Conservation (phyloP, 1,284 basidiomycete genomes). For the Ceratobasidium sp. region DNA sequence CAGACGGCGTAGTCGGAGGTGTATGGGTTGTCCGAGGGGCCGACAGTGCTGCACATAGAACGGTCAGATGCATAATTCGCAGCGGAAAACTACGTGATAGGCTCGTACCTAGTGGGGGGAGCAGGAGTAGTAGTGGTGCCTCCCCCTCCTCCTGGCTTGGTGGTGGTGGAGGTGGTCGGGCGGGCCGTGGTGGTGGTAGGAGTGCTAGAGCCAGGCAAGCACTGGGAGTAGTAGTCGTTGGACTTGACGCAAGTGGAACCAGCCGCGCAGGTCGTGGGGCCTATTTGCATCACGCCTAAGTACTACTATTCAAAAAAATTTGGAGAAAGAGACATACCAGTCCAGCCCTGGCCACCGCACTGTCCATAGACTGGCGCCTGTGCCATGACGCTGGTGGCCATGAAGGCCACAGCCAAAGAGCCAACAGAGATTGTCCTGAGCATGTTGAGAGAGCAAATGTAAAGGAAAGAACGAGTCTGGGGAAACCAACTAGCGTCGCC, state of each 20-base stretch:
- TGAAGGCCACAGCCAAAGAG: constrained; percentile 40
- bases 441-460: constrained; percentile 28
- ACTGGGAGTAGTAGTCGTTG: constrained; percentile 71
- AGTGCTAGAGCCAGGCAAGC: constrained; percentile 57
- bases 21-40: constrained; percentile 48
- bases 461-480: constrained; percentile 35
- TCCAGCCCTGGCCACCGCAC: constrained; percentile 46
- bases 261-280: constrained; percentile 37
- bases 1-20: constrained; percentile 44
- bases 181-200: neutral
- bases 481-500: neutral
- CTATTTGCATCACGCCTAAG: neutral
- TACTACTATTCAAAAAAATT: neutral
- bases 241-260: constrained; percentile 65
- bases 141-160: neutral
- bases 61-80: constrained; percentile 62
- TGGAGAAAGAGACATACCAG: constrained; percentile 16
- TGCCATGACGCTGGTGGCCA: constrained; percentile 43
- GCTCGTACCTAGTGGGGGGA: constrained; percentile 25
- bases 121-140: constrained; percentile 7
- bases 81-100: constrained; percentile 62
- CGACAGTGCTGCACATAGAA: constrained; percentile 60
- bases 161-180: constrained; percentile 9
- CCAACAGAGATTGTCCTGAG: constrained; percentile 36
- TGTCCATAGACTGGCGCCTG: constrained; percentile 44